Evolutionary conservation across 1,139 yeast genomes (phyloP).

Genomic region (Candida albicans): DNA sequence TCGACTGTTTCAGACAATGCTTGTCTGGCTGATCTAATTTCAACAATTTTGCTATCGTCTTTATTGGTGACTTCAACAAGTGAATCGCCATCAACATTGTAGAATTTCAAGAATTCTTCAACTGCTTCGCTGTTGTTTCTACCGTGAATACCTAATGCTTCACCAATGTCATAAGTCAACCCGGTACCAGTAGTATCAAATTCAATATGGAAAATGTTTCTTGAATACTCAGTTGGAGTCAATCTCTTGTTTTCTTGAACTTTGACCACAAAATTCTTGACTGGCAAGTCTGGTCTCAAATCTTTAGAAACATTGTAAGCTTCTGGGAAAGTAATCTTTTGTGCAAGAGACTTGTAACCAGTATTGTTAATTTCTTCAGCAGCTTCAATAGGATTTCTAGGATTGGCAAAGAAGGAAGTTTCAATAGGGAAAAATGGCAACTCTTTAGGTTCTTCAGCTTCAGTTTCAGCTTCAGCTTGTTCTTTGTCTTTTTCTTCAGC

Average conservation of each 20-base stretch:
- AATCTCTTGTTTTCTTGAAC: constrained; percentile 91
- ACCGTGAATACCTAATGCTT: constrained; percentile 94
- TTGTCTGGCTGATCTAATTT: constrained; percentile 81
- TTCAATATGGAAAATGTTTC: constrained; percentile 96
- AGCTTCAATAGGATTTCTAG: constrained; percentile 33
- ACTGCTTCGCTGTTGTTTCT: constrained; percentile 72
- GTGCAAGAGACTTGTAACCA: constrained; percentile 58
- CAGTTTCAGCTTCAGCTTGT: constrained; percentile 22
- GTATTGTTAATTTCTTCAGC: constrained; percentile 43
- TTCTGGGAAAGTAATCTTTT: constrained; percentile 76
- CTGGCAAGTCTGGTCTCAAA: constrained; percentile 89
- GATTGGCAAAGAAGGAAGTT: constrained; percentile 60
- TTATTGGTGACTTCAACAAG: constrained; percentile 71
- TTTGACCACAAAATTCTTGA: constrained; percentile 79
- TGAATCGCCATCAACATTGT: constrained; percentile 69
- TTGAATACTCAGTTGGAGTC: constrained; percentile 87
- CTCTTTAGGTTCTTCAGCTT: constrained; percentile 27
- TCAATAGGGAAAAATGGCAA: constrained; percentile 58
- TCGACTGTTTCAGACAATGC: constrained; percentile 79
- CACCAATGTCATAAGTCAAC: constrained; percentile 89
- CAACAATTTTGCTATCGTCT: constrained; percentile 58
- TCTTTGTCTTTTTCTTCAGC: constrained; percentile 17
- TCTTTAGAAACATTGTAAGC: constrained; percentile 58
- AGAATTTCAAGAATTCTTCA: constrained; percentile 64
- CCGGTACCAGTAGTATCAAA: constrained; percentile 92